These are phyloP conservation scores for Luzula sylvatica DNA, from an alignment of 176 grass and related monocot species.

Conservation along the genomic window DNA sequence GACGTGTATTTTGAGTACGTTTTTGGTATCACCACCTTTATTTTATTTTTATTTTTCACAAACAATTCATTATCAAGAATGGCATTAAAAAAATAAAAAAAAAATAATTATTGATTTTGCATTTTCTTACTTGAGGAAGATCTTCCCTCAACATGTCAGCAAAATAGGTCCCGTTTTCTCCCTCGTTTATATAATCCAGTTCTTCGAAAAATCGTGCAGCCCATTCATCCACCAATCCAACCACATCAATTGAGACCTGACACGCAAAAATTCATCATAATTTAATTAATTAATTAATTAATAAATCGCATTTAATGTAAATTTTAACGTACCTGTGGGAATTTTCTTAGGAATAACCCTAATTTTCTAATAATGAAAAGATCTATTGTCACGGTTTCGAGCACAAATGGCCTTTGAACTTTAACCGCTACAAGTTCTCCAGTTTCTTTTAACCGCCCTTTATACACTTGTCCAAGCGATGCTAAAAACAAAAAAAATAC, in stretches of 20 bases:
- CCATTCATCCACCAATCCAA: constrained; percentile 96
- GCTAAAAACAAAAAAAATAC: constrained; percentile 33
- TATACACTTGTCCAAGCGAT: constrained; percentile 94
- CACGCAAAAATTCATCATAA: constrained; percentile 39
- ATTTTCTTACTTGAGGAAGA: constrained; percentile 67
- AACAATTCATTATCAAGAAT: no score
- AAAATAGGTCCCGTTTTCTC: constrained; percentile 70
- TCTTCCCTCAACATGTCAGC: constrained; percentile 93
- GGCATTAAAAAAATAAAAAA: no score
- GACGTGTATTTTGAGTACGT: constrained; percentile 83
- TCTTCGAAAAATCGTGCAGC: constrained; percentile 94
- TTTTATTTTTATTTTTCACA: no score
- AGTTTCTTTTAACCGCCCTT: constrained; percentile 88
- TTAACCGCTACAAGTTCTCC: constrained; percentile 91
- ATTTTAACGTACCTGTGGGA: constrained; percentile 55
- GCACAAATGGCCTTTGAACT: constrained; percentile 87
- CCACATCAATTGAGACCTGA: constrained; percentile 84
- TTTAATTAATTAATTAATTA: constrained; percentile 2
- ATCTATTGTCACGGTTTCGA: constrained; percentile 91
- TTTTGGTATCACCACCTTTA: constrained; percentile 85
- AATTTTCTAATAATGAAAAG: constrained; percentile 86
- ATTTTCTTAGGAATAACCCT: constrained; percentile 68
- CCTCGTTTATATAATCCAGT: constrained; percentile 99
- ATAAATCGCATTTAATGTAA: background rate
- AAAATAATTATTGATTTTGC: no score